Base-by-base conservation (phyloP, 768 basidiomycete genomes). In the Pleurotus salmoneostramineus region DNA sequence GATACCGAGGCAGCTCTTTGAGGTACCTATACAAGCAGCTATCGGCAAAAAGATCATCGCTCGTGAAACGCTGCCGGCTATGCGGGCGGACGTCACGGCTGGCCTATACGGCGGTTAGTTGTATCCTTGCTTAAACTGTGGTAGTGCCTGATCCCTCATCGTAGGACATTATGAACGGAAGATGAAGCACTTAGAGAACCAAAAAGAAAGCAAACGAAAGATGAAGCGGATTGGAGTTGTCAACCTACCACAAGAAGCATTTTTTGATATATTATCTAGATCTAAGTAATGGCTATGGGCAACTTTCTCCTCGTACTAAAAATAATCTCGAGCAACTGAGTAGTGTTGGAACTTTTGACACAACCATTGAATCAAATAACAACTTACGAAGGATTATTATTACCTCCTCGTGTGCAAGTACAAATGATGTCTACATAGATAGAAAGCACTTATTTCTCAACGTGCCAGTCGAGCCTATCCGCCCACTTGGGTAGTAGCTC, bases 401-500 rank as follows among this genome's bases (percentile, higher is more conserved):
- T 32, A 27, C 21, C 21, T 27, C 21, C 21, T 27, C 21, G 21
- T 27, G 21, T 27, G 21, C 21, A 27, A 27, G 21, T 27, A 27
- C 21, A 27, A 27, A 27, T 27, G 21, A 27, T 27, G 21, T 27
- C 21, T 27, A 27, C 21, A 27, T 27, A 27, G 21, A 27, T 27
- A 27, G 2, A 27, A 27, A 27, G 21, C 21, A 27, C 21, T 27
- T 43, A 43, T 40, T 43, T 37, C 21, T 14, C 32, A 40, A 95
- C 77, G 64, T 95, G 93, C 96, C 96, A 98, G 77, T 95, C 91
- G 36, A 98, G 81, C 63, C 74, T 86, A 66, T 97, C 89, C 8
- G 91, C 94, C 96, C 95, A 98, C 72, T 96, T 91, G 8, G 96
- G 96, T 56, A 99, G 78, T 42, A 98, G 77, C 65, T 95, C 76